Base-by-base conservation (phyloP, 2,329 filamentous ascomycete species). In the Alternaria postmessia region DNA sequence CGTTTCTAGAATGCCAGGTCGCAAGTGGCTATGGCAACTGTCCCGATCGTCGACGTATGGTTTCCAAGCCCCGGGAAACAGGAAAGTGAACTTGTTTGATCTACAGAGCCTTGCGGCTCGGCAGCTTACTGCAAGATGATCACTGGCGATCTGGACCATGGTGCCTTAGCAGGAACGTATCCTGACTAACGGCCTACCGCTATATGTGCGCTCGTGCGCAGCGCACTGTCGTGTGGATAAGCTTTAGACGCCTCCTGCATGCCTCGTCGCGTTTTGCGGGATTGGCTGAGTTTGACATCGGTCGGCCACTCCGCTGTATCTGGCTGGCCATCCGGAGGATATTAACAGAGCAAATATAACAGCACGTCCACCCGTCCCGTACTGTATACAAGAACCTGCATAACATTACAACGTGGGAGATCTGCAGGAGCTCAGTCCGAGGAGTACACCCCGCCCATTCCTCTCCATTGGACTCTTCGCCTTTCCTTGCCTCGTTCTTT, bases 321-420 rank as follows among this genome's bases (percentile, higher is more conserved):
- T 34, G 54, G 26, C 34, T 32, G 32, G 44, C 46, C 24, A 14
- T 39, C 22, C 24, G 36, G 24, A 30, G 51, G 20, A 26, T 39
- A 38, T 32, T 59, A 39, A 54, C 30, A 59, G 30, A 48, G 39
- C 36, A 58, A 51, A 46, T 61, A 58, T 52, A 61, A 64, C 47
- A 41, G 41, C 51, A 52, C 24, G 39, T 14, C 44, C 39, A 30
- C 30, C 59, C 54, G 32, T 38, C 16, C 51, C 38, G 42, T 38
- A 14, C 8, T 7, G 1, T 5, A 38, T 39, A 32, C 20, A 28
- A 34, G 28, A 34, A 38, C 32, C 36, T 47, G 46, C 47, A 52
- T 24, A 59, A 24, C 56, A 46, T 52, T 20, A 6, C 46, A 18
- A 24, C 39, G 39, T 42, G 18, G 30, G 8, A n/a, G 20, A 49